Percentiles rank a stretch among this genome's conserved stretches.
Evolutionary conservation across 176 grass and related monocot genomes (phyloP).

Genomic region (Juncus inflexus): DNA sequence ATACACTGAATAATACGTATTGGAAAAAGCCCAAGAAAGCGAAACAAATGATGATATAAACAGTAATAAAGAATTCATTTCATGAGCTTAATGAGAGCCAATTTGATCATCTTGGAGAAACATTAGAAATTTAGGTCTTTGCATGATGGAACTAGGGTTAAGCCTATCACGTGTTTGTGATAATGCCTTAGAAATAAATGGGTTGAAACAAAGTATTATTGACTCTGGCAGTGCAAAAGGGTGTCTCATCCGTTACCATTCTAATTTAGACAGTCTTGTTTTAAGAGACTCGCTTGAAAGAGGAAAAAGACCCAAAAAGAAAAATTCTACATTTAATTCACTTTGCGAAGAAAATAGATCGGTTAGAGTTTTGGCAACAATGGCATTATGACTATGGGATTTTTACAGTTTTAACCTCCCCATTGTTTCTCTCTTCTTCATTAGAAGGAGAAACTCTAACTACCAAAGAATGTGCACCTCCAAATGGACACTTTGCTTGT

Average conservation of each 20-base stretch:
- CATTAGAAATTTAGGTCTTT: slow-evolving; percentile 49
- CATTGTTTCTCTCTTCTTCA: slow-evolving; percentile 46
- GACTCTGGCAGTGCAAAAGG: slow-evolving; percentile 70
- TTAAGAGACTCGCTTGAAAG: slow-evolving; percentile 38
- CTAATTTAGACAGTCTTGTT: slow-evolving; percentile 49
- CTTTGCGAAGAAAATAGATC: neutral
- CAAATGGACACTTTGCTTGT: slow-evolving; percentile 49
- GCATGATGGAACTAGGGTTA: slow-evolving; percentile 86
- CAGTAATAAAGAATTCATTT: slow-evolving; percentile 7
- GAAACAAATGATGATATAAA: neutral
- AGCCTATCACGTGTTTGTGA: slow-evolving; percentile 63
- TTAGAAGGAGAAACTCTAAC: slow-evolving; percentile 26
- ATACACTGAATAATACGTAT: slow-evolving; percentile 21
- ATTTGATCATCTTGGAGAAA: slow-evolving; percentile 41
- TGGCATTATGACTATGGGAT: slow-evolving; percentile 93
- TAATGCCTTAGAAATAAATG: slow-evolving; percentile 40
- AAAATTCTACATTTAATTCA: neutral
- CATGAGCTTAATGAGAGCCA: slow-evolving; percentile 20
- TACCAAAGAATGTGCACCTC: slow-evolving; percentile 38
- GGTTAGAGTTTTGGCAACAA: slow-evolving; percentile 72
- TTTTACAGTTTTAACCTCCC: slow-evolving; percentile 73
- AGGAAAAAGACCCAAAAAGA: slow-evolving; percentile 8
- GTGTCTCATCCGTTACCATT: slow-evolving; percentile 90
- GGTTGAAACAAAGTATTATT: slow-evolving; percentile 61
- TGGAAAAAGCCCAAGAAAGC: neutral